Evolutionary conservation across 768 basidiomycete species (phyloP).

Genomic region (Leccinellum rugosiceps): DNA sequence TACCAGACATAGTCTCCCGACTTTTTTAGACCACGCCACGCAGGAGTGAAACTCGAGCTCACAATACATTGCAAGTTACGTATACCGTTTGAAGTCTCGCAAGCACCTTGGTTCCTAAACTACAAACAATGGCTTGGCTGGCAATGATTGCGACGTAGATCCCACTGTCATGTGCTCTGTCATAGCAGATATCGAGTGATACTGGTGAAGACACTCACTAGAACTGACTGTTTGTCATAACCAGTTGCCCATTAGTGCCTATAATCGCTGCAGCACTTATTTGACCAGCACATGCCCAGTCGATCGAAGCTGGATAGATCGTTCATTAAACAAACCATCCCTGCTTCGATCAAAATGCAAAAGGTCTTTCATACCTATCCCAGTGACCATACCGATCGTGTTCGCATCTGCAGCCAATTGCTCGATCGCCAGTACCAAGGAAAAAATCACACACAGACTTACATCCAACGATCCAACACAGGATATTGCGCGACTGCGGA

Average conservation of each 20-base stretch:
- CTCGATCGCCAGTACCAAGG: not conserved
- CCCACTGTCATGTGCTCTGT: constrained; percentile 43
- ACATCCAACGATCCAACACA: constrained; percentile 73
- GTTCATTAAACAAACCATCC: constrained; percentile 34
- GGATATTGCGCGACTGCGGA: constrained; percentile 49
- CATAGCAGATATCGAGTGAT: constrained; percentile 32
- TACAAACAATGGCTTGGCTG: constrained; percentile 59
- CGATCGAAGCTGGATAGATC: constrained; percentile 45
- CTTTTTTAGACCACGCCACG: not conserved
- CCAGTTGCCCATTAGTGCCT: constrained; percentile 36
- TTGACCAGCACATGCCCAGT: constrained; percentile 62
- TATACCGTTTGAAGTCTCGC: constrained; percentile 63
- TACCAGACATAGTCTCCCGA: constrained; percentile 11
- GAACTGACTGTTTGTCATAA: constrained; percentile 34
- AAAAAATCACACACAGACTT: constrained; percentile 11
- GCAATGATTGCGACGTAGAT: constrained; percentile 60
- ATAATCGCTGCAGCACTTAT: constrained; percentile 64
- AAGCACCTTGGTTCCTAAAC: constrained; percentile 58
- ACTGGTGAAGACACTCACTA: constrained; percentile 43
- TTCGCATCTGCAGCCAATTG: constrained; percentile 37
- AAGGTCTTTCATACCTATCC: constrained; percentile 22
- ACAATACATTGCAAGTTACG: constrained; percentile 39
- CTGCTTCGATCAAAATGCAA: not conserved
- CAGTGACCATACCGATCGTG: constrained; percentile 46
- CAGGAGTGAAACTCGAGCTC: constrained; percentile 4